Evolutionary conservation across 495 filamentous ascomycete species (phyloP), one percentile per base, ranked within the genome.

Genomic region (Massariosphaeria phaeospora): DNA sequence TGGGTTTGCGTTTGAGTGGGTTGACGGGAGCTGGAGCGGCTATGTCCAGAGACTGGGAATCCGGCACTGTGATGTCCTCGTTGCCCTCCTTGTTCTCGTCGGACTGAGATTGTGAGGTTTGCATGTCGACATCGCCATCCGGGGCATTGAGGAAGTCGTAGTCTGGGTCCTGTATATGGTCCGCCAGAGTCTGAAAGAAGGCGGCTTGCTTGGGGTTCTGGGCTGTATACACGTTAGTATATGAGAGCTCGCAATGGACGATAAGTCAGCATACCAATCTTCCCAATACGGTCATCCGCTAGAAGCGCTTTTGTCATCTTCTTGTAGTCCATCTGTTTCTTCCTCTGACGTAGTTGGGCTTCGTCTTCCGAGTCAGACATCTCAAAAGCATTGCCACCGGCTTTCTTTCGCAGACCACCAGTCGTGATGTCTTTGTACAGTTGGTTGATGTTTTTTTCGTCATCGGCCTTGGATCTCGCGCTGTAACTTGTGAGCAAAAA

Each of bases 381-480:
- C 55, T 94, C 89, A 41, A 85, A 74, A 38, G 85, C 85, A 55
- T 84, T 82, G 21, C 77, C 81, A 43, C 80, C 83, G 36, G 85
- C 79, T 61, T 89, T 87, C 39, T 87, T 84, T 8, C 93, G 84
- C 15, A 97, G 76, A 61, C 79, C 80, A 33, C 93, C 93, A 7
- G 83, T 91, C 5, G 86, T 91, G 65, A 99, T 83, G 66, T 97
- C 94, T 59, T 84, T 89, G 72, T 91, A 88, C 27, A 98, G 75
- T 70, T 94, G 94, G 47, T 86, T 84, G 20, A 95, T 84, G 56
- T 86, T 82, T 62, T 89, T 91, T 67, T 95, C 90, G 60, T 91
- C 84, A 12, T 76, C 73, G 39, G 75, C 76, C 50, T 83, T 79
- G 59, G 85, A 82, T 36, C 79, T 84, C 52, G 86, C 83, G 31